Conservation (phyloP, 2,329 filamentous ascomycete species). For the Verticillium isaacii region DNA sequence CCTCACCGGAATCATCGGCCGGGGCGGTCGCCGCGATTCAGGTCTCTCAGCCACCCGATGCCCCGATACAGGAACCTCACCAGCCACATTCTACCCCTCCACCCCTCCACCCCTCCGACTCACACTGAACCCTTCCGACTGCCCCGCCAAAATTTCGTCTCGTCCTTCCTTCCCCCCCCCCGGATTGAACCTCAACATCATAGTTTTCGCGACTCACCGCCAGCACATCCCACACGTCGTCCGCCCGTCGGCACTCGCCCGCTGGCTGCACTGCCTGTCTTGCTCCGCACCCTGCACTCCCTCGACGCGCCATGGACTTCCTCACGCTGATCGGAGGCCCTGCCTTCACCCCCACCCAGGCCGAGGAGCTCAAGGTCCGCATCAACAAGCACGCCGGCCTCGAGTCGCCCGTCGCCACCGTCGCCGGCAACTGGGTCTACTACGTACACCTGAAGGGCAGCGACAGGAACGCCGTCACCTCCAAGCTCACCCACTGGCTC, state of each 20-base stretch:
- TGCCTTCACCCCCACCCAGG: slow-evolving; percentile 44
- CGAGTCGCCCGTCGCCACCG: slow-evolving; percentile 27
- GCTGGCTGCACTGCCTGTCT: slow-evolving; percentile 11
- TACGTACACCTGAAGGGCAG: slow-evolving; percentile 57
- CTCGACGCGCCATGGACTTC: slow-evolving; percentile 14
- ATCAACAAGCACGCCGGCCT: slow-evolving; percentile 32
- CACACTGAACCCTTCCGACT: neutral
- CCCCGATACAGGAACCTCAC: neutral
- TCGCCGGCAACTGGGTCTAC: slow-evolving; percentile 57
- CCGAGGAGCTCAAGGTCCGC: slow-evolving; percentile 38
- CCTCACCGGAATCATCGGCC: neutral
- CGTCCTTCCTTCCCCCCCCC: neutral
- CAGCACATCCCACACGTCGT: neutral
- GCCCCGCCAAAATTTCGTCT: slow-evolving; percentile 11
- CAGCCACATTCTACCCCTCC: neutral
- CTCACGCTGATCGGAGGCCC: slow-evolving; percentile 34
- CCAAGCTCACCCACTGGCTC: slow-evolving; percentile 29
- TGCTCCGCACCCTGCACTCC: slow-evolving; percentile 6
- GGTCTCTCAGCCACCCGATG: neutral
- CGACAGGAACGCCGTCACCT: slow-evolving; percentile 36
- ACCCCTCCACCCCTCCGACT: neutral
- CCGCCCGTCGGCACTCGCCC: slow-evolving; percentile 5
- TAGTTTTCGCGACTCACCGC: neutral
- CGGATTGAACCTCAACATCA: neutral
- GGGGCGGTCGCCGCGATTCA: neutral